Evolutionary conservation across 2,329 filamentous ascomycete genomes (phyloP).

Genomic region (Xenoacremonium recifei): DNA sequence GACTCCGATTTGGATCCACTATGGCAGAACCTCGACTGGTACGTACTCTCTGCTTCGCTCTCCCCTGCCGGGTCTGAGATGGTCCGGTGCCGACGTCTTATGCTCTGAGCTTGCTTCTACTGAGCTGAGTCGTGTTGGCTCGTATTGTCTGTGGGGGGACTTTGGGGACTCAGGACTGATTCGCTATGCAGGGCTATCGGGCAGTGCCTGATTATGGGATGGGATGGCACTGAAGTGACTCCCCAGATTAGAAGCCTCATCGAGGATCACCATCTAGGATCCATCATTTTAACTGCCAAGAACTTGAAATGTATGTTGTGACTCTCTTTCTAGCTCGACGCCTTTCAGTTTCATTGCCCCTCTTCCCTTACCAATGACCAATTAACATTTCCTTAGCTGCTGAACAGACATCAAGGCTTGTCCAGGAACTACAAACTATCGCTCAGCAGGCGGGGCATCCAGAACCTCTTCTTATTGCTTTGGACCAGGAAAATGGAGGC

Average conservation of each 20-base stretch:
- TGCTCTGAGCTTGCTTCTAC: not conserved
- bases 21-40: conserved; percentile 79
- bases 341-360: conserved; percentile 12
- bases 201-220: conserved; percentile 80
- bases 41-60: too few species aligned
- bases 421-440: conserved; percentile 89
- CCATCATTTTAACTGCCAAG: conserved; percentile 80
- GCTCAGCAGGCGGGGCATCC: conserved; percentile 88
- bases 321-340: not conserved
- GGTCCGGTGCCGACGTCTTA: not conserved
- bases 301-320: conserved; percentile 69
- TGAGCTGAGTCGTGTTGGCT: too few species aligned
- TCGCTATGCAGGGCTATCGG: conserved; percentile 66
- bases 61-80: conserved; percentile 11
- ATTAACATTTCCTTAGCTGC: conserved; percentile 61
- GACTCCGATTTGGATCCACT: conserved; percentile 51
- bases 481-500: conserved; percentile 97
- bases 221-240: conserved; percentile 80
- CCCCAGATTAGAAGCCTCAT: conserved; percentile 80
- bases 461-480: conserved; percentile 81
- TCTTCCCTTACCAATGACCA: conserved; percentile 24
- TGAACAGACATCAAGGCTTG: conserved; percentile 81
- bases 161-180: too few species aligned
- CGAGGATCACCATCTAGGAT: conserved; percentile 82
- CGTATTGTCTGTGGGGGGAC: conserved; percentile 28